phyloP scores from a whole-genome alignment of 306 rosid species.

The Macrotyloma uniflorum region DNA sequence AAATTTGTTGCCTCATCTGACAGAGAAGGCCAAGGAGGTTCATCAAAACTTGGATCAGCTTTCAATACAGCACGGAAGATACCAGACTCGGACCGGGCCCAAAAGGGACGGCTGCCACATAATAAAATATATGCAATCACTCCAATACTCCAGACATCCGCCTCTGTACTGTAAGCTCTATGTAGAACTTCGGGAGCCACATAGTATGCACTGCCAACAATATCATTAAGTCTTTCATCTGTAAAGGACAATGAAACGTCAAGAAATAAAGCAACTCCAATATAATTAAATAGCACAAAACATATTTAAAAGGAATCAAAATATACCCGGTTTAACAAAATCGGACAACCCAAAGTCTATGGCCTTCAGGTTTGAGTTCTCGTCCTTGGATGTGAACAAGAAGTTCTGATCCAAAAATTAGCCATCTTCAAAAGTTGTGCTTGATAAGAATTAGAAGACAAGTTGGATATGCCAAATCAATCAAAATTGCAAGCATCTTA shows the following conservation, averaged over 20 bases:
- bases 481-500: conserved; percentile 3
- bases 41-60: conserved; percentile 82
- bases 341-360: conserved; percentile 93
- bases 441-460: conserved; percentile 32
- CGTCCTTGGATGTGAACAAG: conserved; percentile 73
- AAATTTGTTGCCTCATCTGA: conserved; percentile 65
- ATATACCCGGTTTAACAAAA: conserved; percentile 77
- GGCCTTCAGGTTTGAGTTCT: conserved; percentile 76
- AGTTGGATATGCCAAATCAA: neutral
- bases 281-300: neutral
- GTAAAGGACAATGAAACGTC: conserved; percentile 43
- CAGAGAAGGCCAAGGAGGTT: conserved; percentile 81
- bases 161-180: conserved; percentile 24
- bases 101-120: conserved; percentile 91
- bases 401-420: conserved; percentile 71
- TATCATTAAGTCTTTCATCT: conserved; percentile 85
- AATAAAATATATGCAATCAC: conserved; percentile 83
- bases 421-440: conserved; percentile 38
- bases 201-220: conserved; percentile 24
- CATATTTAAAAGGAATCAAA: neutral
- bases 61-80: conserved; percentile 76
- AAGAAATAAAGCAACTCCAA: conserved; percentile 21
- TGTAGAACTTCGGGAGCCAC: conserved; percentile 23
- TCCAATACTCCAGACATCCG: conserved; percentile 81
- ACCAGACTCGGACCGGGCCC: conserved; percentile 91